Conservation (phyloP, 768 basidiomycete species). For the Collybia sordida region DNA sequence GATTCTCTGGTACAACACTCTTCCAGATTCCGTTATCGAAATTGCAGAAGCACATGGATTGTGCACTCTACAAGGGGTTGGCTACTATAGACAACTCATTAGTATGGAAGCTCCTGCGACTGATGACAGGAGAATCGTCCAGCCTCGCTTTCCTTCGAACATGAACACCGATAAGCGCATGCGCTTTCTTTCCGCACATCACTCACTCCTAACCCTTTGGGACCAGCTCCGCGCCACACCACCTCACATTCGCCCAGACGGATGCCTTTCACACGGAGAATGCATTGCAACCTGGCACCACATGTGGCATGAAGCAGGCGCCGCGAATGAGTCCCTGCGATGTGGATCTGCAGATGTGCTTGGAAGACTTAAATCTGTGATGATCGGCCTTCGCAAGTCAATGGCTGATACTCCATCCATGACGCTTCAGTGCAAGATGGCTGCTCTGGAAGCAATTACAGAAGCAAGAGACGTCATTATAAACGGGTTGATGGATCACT, state of each 20-base stretch:
- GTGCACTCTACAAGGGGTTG: conserved; percentile 44
- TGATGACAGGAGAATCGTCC: conserved; percentile 14
- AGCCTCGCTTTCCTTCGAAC: conserved; percentile 25
- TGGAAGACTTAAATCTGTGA: conserved; percentile 49
- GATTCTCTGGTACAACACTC: conserved; percentile 53
- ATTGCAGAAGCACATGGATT: conserved; percentile 42
- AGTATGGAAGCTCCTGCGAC: conserved; percentile 20
- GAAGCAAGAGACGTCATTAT: conserved; percentile 39
- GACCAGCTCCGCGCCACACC: conserved; percentile 48
- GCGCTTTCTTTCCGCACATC: conserved; percentile 56
- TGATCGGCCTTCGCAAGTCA: conserved; percentile 35
- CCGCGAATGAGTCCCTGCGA: conserved; percentile 43
- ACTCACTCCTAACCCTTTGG: conserved; percentile 55
- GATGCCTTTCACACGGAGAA: conserved; percentile 48
- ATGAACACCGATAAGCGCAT: conserved; percentile 37
- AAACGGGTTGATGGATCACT: conserved; percentile 36
- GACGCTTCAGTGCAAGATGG: conserved; percentile 40
- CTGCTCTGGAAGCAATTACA: conserved; percentile 43
- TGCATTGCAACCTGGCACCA: conserved; percentile 52
- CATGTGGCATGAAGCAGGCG: conserved; percentile 50
- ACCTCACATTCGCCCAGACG: conserved; percentile 37
- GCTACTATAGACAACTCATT: conserved; percentile 51
- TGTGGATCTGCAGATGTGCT: conserved; percentile 56
- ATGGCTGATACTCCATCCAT: conserved; percentile 33
- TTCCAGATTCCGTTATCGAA: conserved; percentile 48